Base-by-base conservation (phyloP, 2,329 filamentous ascomycete genomes). In the Ceratocystis cubensis region DNA sequence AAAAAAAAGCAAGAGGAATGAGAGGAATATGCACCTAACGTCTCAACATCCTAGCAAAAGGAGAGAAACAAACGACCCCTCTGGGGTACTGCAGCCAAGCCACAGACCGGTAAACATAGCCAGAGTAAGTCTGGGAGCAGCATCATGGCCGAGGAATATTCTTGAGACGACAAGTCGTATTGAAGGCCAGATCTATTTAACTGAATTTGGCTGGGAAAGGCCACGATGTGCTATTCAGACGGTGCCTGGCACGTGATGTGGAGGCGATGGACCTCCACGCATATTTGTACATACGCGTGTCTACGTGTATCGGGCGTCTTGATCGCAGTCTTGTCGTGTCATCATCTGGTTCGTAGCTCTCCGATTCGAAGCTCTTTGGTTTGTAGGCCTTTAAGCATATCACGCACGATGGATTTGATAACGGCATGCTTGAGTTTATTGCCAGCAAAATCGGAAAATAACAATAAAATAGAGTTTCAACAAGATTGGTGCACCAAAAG, bases 91-190 rank as follows among this genome's bases (percentile, higher is more conserved):
- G 20, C 25, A 28, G 22, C 22, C 48, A 25, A 28, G 48, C 48
- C n/a, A 20, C 48, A 53, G 37, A 41, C 37, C 37, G 3, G 3
- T 15, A 28, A 25, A 25, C 8, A 28, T 25, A 7, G 22, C 48
- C 20, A 28, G 7, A 53, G 10, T 17, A 25, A 2, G 48, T 53
- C 48, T 53, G 48, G 48, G 22, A 53, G 48, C 48, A 25, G 8
- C 20, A 6, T 53, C 28, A 20, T 15, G 28, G 28, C 56, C 1
- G 56, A 33, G 28, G 28, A n/a, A 25, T n/a, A 30, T n/a, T 37
- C 48, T 59, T 59, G 56, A 59, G 56, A 59, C 56, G 28, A n/a
- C 53, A 37, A 10, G 17, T 59, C 56, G 28, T 17, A 59, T 59
- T 59, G 15, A n/a, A 30, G 17, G 5, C 30, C 8, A 37, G 56